Base-by-base conservation (phyloP, 768 basidiomycete species). In the Suillus americanus region DNA sequence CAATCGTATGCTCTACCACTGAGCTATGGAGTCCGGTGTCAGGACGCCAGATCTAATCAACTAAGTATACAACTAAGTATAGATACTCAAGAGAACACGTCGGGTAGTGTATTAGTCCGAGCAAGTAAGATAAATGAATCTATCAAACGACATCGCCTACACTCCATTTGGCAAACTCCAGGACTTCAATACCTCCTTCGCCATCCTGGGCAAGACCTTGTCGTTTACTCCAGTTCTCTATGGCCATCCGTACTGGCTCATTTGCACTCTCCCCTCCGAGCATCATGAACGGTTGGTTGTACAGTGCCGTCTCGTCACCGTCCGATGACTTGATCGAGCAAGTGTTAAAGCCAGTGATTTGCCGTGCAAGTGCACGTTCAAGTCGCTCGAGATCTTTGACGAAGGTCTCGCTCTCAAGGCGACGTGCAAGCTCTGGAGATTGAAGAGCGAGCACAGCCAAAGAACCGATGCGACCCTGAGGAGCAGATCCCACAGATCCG, bases 271-370 rank as follows among this genome's bases (percentile, higher is more conserved):
- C 82, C 6, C 85, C 90, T n/a, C 88, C 85, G 45, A 89, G 82
- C 79, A 88, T 92, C 74, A 87, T 85, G 68, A 94, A 91, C 5
- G 85, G 85, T 68, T 94, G 92, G 33, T 84, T 81, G 71, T 91
- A 91, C 54, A 94, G 75, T 8, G 86, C 85, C 2, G 82, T 84
- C 41, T 77, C 77, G 62, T 88, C 86, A 28, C 63, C 74, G 5
- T 72, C 70, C 1, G 67, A 67, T 7, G 74, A 66, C 13, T 77
- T 75, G 23, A 94, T 79, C 0, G 79, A 79, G 18, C 77, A 76
- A 0, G 92, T 92, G 33, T 91, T 87, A 72, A 95, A 89, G 3
- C 94, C 95, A 25, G 88, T 87, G 60, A 94, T 89, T 76, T 97
- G 95, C 48, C 94, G 84, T 12, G 89, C 90, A n/a, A 97, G 67